phyloP scores from a whole-genome alignment of 495 filamentous ascomycete species.

The Penicillium waksmanii region DNA sequence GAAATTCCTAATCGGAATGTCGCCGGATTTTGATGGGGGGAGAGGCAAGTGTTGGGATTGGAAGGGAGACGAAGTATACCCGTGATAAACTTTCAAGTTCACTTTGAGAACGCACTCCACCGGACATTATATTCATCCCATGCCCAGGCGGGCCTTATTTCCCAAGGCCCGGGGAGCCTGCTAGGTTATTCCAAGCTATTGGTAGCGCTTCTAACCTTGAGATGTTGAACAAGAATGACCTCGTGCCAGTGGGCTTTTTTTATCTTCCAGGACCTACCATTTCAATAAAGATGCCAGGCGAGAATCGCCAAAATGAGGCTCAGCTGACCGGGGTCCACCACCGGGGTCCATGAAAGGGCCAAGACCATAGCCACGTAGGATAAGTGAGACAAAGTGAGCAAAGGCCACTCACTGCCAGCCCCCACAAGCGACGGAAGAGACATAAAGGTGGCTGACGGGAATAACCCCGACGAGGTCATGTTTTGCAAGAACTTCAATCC shows the following conservation, averaged over 20 bases:
- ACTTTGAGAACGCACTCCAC: neutral
- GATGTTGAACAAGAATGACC: too few relatives aligned
- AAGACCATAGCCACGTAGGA: neutral
- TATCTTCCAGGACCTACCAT: too few relatives aligned
- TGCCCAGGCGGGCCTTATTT: too few relatives aligned
- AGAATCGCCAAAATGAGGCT: neutral
- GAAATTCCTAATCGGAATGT: conserved; percentile 51
- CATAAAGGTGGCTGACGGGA: neutral
- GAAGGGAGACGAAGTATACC: conserved; percentile 69
- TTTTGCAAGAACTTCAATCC: neutral
- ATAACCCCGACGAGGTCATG: neutral
- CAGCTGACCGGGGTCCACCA: neutral
- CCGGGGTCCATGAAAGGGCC: neutral
- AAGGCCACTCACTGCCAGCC: neutral
- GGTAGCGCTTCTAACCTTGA: too few relatives aligned
- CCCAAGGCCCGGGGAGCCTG: too few relatives aligned
- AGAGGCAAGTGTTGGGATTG: conserved; percentile 79
- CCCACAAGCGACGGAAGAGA: neutral
- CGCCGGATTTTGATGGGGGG: conserved; percentile 40
- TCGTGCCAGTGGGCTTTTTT: too few relatives aligned
- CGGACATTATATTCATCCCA: too few relatives aligned
- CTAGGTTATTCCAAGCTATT: too few relatives aligned
- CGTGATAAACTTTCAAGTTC: conserved; percentile 40
- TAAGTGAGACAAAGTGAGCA: neutral
- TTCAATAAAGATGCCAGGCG: too few relatives aligned